Evolutionary conservation across 2,329 filamentous ascomycete species (phyloP).

Genomic region (Apiospora hydei): DNA sequence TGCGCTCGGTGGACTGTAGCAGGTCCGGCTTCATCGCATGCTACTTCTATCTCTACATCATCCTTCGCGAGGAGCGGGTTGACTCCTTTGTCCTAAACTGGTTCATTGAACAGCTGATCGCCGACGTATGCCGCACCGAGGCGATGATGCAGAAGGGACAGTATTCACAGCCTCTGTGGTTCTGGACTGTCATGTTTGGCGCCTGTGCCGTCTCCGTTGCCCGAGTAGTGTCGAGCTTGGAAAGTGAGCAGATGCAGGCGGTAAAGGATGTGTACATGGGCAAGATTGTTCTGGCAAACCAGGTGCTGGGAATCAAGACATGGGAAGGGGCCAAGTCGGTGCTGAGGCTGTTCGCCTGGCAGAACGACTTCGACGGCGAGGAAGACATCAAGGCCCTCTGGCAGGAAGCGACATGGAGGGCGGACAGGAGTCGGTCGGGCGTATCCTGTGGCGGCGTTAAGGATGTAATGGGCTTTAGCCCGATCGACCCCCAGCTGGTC

Average conservation of each 20-base stretch:
- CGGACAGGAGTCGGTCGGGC: slow-evolving; percentile 8
- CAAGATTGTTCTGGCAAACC: slow-evolving; percentile 50
- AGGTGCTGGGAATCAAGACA: slow-evolving; percentile 45
- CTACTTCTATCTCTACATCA: slow-evolving; percentile 55
- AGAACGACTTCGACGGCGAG: slow-evolving; percentile 50
- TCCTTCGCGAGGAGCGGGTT: slow-evolving; percentile 50
- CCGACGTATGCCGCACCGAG: slow-evolving; percentile 52
- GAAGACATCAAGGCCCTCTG: slow-evolving; percentile 49
- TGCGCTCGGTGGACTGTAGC: slow-evolving; percentile 45
- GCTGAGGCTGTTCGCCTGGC: slow-evolving; percentile 49
- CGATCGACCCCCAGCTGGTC: slow-evolving; percentile 20
- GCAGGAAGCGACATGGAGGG: slow-evolving; percentile 47
- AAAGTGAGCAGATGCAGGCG: slow-evolving; percentile 47
- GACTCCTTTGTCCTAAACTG: slow-evolving; percentile 53
- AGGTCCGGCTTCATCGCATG: slow-evolving; percentile 55
- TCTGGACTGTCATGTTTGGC: slow-evolving; percentile 55
- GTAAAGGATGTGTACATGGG: slow-evolving; percentile 48
- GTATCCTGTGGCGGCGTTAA: slow-evolving; percentile 15
- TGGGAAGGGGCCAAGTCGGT: slow-evolving; percentile 49
- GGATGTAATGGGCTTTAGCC: neutral
- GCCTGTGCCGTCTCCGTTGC: slow-evolving; percentile 50
- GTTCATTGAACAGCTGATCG: slow-evolving; percentile 54
- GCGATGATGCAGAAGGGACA: slow-evolving; percentile 48
- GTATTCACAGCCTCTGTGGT: slow-evolving; percentile 52
- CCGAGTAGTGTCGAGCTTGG: slow-evolving; percentile 43